These are phyloP conservation scores for Hypholoma sublateritium DNA, from an alignment of 768 basidiomycete genomes.

Conservation along the genomic window DNA sequence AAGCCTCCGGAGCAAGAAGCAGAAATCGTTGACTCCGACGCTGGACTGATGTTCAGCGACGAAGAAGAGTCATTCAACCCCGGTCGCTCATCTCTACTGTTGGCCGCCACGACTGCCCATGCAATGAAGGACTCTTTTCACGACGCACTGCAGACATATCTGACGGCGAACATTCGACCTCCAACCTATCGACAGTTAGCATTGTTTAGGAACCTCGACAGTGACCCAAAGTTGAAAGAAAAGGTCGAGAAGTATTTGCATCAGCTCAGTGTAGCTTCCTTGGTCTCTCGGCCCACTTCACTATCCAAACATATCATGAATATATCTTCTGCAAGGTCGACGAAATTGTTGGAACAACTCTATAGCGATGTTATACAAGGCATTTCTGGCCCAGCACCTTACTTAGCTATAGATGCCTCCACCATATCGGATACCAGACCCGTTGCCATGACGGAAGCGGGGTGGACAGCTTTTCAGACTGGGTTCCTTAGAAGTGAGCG, in stretches of 20 bases:
- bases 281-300: constrained; percentile 48
- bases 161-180: constrained; percentile 38
- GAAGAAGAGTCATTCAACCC: constrained; percentile 17
- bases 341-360: constrained; percentile 38
- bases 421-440: constrained; percentile 31
- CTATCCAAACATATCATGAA: constrained; percentile 51
- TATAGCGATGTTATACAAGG: constrained; percentile 54
- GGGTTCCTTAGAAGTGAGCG: constrained; percentile 59
- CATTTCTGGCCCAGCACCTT: constrained; percentile 50
- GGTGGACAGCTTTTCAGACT: constrained; percentile 67
- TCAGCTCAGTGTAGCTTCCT: constrained; percentile 49
- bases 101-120: constrained; percentile 59
- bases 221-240: constrained; percentile 32
- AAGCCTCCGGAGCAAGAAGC: constrained; percentile 13
- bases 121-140: constrained; percentile 59
- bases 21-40: neutral
- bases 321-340: constrained; percentile 36
- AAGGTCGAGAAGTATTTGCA: constrained; percentile 46
- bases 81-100: constrained; percentile 41
- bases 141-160: constrained; percentile 47
- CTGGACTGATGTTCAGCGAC: constrained; percentile 14
- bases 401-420: constrained; percentile 46
- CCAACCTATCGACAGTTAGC: constrained; percentile 30
- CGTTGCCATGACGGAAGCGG: constrained; percentile 48
- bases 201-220: constrained; percentile 38